Evolutionary conservation across 2,329 filamentous ascomycete species (phyloP).

Genomic region (Cytospora piceae): DNA sequence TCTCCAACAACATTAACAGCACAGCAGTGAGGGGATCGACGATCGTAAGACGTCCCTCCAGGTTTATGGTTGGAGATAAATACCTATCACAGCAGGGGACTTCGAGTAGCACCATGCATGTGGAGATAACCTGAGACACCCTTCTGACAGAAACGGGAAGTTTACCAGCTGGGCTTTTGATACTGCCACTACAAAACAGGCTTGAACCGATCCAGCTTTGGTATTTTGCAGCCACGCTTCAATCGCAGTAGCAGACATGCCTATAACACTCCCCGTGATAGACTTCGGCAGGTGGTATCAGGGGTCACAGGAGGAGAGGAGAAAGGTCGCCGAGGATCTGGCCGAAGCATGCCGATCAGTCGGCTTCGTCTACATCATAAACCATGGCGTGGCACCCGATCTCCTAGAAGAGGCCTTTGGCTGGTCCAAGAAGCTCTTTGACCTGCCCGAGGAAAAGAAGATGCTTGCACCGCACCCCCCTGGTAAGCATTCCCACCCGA

Average conservation of each 20-base stretch:
- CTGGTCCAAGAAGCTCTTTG: constrained; percentile 41
- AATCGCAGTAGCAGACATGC: not conserved
- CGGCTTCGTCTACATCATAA: constrained; percentile 42
- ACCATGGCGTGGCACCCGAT: constrained; percentile 41
- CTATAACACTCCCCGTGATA: constrained; percentile 26
- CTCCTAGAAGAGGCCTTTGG: constrained; percentile 40
- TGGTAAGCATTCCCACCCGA: constrained; percentile 23
- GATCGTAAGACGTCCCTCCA: constrained; percentile 1
- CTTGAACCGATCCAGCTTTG: not conserved
- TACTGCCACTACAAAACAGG: not conserved
- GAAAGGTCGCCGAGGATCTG: constrained; percentile 18
- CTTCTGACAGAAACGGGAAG: not conserved
- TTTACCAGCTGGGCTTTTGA: not conserved
- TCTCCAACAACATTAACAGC: constrained; percentile 24
- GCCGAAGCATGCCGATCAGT: constrained; percentile 38
- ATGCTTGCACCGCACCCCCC: constrained; percentile 43
- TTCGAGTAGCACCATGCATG: not conserved
- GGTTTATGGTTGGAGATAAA: constrained; percentile 5
- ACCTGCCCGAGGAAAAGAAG: constrained; percentile 39
- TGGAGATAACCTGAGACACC: not conserved
- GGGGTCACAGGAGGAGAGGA: constrained; percentile 22
- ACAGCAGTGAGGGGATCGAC: not conserved
- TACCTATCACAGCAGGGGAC: not conserved
- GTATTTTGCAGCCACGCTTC: not conserved
- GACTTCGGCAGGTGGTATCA: constrained; percentile 28